phyloP scores from a whole-genome alignment of 768 basidiomycete species.

The Phaffia tasmanica region DNA sequence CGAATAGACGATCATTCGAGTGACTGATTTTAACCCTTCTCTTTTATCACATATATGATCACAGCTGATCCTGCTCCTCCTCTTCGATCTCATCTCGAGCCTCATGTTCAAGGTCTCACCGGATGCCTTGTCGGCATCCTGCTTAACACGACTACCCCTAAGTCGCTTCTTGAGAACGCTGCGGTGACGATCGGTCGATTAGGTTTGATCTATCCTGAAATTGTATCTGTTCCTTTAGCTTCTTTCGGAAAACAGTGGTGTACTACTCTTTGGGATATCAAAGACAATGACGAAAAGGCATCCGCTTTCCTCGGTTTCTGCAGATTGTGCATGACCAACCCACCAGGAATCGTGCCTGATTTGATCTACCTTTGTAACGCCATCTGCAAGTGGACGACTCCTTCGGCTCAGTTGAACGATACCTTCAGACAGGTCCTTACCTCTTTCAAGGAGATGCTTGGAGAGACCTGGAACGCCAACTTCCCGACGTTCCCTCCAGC shows the following conservation, averaged over 20 bases:
- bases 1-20: background rate
- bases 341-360: conserved; percentile 83
- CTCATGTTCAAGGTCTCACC: conserved; percentile 80
- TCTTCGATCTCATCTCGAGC: conserved; percentile 75
- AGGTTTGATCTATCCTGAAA: conserved; percentile 76
- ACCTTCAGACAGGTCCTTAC: conserved; percentile 85
- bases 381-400: conserved; percentile 86
- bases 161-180: conserved; percentile 92
- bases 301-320: conserved; percentile 97
- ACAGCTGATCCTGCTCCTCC: conserved; percentile 15
- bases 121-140: conserved; percentile 84
- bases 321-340: conserved; percentile 87
- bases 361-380: conserved; percentile 97
- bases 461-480: conserved; percentile 70
- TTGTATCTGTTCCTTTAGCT: conserved; percentile 77
- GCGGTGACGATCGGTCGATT: conserved; percentile 96
- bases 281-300: conserved; percentile 99
- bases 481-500: conserved; percentile 71
- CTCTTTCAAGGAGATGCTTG: conserved; percentile 79
- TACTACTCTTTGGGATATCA: conserved; percentile 90
- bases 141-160: conserved; percentile 79
- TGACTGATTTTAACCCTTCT: background rate
- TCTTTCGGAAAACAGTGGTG: conserved; percentile 93
- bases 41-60: background rate
- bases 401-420: conserved; percentile 75